phyloP scores from a whole-genome alignment of 2,329 filamentous ascomycete species.

The Colletotrichum caudatum region DNA sequence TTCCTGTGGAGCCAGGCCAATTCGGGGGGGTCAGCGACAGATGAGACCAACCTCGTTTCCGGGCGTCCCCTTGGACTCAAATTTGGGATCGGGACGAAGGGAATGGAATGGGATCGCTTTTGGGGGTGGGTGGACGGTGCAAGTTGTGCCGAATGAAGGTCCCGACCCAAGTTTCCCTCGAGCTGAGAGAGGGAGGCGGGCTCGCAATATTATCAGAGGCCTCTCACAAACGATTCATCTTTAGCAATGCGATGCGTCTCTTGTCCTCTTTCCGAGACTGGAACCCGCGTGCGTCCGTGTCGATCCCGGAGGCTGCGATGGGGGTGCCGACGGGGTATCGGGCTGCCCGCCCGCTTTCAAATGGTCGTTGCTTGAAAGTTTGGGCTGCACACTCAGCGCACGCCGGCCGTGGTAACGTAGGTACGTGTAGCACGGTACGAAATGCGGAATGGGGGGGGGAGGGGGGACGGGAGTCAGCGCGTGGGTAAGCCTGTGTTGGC shows the following conservation, averaged over 20 bases:
- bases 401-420: neutral
- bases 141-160: no score
- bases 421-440: neutral
- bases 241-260: no score
- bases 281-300: neutral
- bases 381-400: neutral
- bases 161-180: no score
- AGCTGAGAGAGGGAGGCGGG: no score
- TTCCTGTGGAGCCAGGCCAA: neutral
- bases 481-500: neutral
- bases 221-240: no score
- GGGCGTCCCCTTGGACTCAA: neutral
- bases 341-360: neutral
- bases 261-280: neutral
- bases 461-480: no score
- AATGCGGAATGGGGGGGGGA: neutral
- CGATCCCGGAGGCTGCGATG: neutral
- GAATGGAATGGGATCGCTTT: no score
- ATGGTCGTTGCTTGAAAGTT: neutral
- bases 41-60: slow-evolving; percentile 10
- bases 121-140: no score
- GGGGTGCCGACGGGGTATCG: neutral
- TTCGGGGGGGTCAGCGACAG: neutral
- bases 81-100: no score
- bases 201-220: no score